Base-by-base conservation (phyloP, 169 alveolate genomes). In the Cryptosporidium xiaoi region DNA sequence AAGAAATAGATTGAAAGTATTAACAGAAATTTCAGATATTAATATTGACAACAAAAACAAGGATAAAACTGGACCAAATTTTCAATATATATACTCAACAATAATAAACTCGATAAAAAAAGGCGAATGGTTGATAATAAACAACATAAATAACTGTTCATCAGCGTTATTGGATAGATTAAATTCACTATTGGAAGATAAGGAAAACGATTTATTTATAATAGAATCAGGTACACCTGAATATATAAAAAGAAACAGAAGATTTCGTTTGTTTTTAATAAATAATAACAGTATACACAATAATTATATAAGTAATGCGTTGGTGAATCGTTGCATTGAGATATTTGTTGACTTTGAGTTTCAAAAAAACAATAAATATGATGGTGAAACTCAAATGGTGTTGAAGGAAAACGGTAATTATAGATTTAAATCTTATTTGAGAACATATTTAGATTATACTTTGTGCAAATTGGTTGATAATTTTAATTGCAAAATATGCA, bases 101-200 rank as follows among this genome's bases (percentile, higher is more conserved):
- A 51, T 83, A 8, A 93, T 97, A 13, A 90, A 92, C 82, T 94
- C 99, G 5, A 95, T 97, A 34, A 93, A 93, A 71, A 87, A 90
- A 24, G 99, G 99, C 6, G 94, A 95, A 65, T 96, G 98, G 98
- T 91, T 96, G 33, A 91, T 97, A 29, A 82, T 97, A 64, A 96
- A 94, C 62, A 94, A 96, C 82, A 94, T 95, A 31, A 96, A 97
- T 90, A 90, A 93, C 66, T 94, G 98, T 71, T 92, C 95, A 24
- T 95, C 98, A 3, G 96, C 99, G 18, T 94, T 97, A 34, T 82
- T 97, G 46, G 99, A 97, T 82, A 93, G 99, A 67, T 71, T 97
- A 33, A 97, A 97, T 83, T 93, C 99, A 20, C 82, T 97, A 29
- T 89, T 97, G 53, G 99, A 97, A 90, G 97, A 93, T 83, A 96